A percentile compares a stretch with the other conserved stretches of the same genome.
These are phyloP conservation scores for Afroboletus lepidellus DNA, from an alignment of 1,284 basidiomycete species.

Conservation along the genomic window DNA sequence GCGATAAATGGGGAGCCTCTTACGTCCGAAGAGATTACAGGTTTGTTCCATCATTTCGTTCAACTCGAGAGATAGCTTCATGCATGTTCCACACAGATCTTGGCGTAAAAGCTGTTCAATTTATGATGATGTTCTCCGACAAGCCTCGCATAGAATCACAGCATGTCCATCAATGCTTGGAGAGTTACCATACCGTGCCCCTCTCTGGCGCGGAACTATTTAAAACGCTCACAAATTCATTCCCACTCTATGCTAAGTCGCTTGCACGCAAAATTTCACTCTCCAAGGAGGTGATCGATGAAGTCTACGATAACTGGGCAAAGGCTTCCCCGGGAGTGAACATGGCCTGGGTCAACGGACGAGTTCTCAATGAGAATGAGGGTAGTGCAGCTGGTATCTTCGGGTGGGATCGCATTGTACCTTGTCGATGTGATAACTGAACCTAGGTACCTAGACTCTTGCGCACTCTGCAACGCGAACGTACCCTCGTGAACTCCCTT, in stretches of 20 bases:
- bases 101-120: constrained; percentile 69
- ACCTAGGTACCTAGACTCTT: constrained; percentile 50
- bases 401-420: constrained; percentile 36
- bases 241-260: constrained; percentile 79
- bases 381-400: constrained; percentile 57
- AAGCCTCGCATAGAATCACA: constrained; percentile 4
- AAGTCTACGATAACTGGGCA: constrained; percentile 56
- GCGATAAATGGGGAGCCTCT: constrained; percentile 46
- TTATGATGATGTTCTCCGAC: constrained; percentile 57
- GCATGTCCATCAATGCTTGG: constrained; percentile 23
- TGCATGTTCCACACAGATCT: constrained; percentile 47
- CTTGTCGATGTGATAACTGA: background rate
- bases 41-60: constrained; percentile 36
- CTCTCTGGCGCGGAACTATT: constrained; percentile 57
- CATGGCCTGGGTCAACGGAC: constrained; percentile 80
- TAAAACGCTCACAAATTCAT: constrained; percentile 77
- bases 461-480: constrained; percentile 71
- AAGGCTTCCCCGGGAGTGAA: constrained; percentile 55
- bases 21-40: constrained; percentile 58
- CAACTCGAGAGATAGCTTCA: background rate
- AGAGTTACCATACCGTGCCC: constrained; percentile 6
- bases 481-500: constrained; percentile 61
- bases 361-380: constrained; percentile 58
- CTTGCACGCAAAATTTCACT: constrained; percentile 66
- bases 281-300: constrained; percentile 51